Evolutionary conservation across 202 grass and related monocot species (phyloP), one percentile per base, ranked within the genome.

Genomic region (Brachypodium distachyon): DNA sequence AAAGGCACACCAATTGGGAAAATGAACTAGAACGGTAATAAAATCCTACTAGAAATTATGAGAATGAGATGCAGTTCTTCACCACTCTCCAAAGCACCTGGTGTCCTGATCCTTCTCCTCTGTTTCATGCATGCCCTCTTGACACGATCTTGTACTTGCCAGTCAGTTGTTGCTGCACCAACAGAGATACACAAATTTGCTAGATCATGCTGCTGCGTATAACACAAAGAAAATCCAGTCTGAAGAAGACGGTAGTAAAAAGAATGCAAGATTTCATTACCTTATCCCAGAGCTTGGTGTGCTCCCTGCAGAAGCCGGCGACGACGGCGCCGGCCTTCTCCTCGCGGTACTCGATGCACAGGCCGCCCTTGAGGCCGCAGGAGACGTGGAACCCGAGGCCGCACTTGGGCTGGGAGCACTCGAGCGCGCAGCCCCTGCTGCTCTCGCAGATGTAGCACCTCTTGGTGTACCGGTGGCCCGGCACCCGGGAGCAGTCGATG

Each of bases 141-240:
- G 95, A 74, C 21, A 94, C 95, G 57, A 97, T 97, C 82, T 84
- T 97, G 84, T 94, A 97, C 63, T 97, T 97, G 14, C 91, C 91
- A 18, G 89, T 97, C 40, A 82, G 19, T 88, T 97, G 95, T 97
- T 97, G 89, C 95, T 97, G 91, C 56, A 83, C 28, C 19, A 88
- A 26, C 19, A 90, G 12, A 90, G 12, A 79, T 8, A 43, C 33
- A 74, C 9, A 80, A 54, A 67, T 12, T 38, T 60, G 5, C 49
- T 27, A 54, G 66, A 74, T 63, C 9, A 28, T 48, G 32, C 56
- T 31, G 27, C 9, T 26, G 28, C 19, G 16, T 16, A 50, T 27
- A 61, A 34, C 14, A n/a, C n/a, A n/a, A n/a, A n/a, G n/a, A n/a
- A 9, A 78, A 60, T 22, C 7, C 7, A 19, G 3, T 65, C 6